These are phyloP conservation scores for Fabrea salina DNA, from an alignment of 169 alveolate species.

Conservation along the genomic window DNA sequence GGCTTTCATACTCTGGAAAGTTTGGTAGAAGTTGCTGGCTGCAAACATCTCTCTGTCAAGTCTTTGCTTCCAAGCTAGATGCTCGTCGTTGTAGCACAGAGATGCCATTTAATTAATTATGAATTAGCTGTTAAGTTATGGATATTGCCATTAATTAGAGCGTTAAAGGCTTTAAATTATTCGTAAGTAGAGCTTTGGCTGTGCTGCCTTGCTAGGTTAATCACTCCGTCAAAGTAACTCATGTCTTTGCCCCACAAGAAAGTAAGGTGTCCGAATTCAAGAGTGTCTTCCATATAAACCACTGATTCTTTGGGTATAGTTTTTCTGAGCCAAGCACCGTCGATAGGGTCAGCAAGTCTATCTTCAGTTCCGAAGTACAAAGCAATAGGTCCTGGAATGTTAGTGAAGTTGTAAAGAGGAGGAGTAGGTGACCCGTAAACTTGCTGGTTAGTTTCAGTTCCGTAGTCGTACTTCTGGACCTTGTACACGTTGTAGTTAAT, in stretches of 20 bases:
- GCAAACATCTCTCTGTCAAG: too few relatives aligned
- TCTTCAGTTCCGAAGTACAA: conserved; percentile 38
- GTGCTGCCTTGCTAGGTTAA: conserved; percentile 24
- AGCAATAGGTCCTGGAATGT: conserved; percentile 36
- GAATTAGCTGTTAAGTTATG: too few relatives aligned
- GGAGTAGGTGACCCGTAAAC: conserved; percentile 42
- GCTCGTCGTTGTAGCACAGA: too few relatives aligned
- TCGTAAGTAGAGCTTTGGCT: not conserved
- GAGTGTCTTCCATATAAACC: not conserved
- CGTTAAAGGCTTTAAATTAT: too few relatives aligned
- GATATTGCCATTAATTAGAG: too few relatives aligned
- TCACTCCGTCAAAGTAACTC: conserved; percentile 37
- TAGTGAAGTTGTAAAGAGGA: conserved; percentile 30
- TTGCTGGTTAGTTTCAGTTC: conserved; percentile 30
- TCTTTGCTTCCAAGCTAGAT: too few relatives aligned
- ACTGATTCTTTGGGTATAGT: not conserved
- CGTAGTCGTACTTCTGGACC: conserved; percentile 46
- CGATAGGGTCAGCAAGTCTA: conserved; percentile 45
- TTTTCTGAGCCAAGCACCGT: conserved; percentile 38
- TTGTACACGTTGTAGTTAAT: not conserved
- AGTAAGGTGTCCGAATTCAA: conserved; percentile 46
- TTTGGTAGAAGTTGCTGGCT: too few relatives aligned
- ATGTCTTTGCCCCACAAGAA: conserved; percentile 50
- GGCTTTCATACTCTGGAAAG: too few relatives aligned
- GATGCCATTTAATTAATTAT: too few relatives aligned